These are phyloP conservation scores for Arabidopsis lyrata DNA, from an alignment of 441 rosid genomes.

Conservation along the genomic window DNA sequence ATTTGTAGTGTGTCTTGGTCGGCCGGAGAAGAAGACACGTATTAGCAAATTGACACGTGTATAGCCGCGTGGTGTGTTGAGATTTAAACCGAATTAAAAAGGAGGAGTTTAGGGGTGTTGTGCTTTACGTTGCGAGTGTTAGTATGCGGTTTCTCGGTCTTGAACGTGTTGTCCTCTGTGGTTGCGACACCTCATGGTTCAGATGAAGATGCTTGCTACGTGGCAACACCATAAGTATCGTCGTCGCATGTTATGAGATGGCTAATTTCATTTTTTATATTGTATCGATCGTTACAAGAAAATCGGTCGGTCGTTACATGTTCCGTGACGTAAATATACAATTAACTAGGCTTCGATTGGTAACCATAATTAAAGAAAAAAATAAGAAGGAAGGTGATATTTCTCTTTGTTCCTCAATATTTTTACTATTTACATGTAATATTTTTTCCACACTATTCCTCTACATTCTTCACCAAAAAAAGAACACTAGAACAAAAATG, in stretches of 20 bases:
- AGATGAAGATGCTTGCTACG: constrained; percentile 27
- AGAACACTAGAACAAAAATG: no score
- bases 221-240: constrained; percentile 22
- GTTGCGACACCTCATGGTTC: constrained; percentile 37
- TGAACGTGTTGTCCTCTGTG: constrained; percentile 36
- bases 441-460: no score
- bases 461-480: no score
- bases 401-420: no score
- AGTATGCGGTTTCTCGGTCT: constrained; percentile 34
- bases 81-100: constrained; percentile 20
- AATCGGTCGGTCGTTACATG: constrained; percentile 11
- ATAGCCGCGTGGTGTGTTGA: constrained; percentile 37
- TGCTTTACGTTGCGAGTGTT: constrained; percentile 18
- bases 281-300: constrained; percentile 2
- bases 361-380: no score
- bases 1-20: constrained; percentile 46
- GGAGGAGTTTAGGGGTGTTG: constrained; percentile 18
- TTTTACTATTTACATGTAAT: no score
- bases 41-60: constrained; percentile 28
- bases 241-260: constrained; percentile 32
- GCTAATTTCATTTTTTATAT: constrained; percentile 4
- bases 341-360: no score
- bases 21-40: constrained; percentile 40
- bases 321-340: constrained; percentile 28
- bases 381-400: no score